phyloP scores from a whole-genome alignment of 192 early-diverging fungal species.

The Phlyctochytrium bullatum region DNA sequence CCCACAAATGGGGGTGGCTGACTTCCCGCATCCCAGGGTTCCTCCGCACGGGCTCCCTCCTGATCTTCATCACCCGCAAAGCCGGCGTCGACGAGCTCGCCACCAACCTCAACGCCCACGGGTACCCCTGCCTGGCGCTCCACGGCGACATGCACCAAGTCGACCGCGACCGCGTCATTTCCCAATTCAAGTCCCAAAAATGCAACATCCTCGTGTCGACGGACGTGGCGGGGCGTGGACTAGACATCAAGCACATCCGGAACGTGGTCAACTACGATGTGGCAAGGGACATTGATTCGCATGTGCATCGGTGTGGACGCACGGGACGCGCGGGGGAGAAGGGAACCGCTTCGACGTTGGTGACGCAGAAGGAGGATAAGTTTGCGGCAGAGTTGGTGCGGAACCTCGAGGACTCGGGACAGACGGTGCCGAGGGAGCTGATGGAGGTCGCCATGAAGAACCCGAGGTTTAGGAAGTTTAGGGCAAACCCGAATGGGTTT shows the following conservation, averaged over 20 bases:
- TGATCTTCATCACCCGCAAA: constrained; percentile 76
- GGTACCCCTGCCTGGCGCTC: constrained; percentile 59
- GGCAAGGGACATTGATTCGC: constrained; percentile 78
- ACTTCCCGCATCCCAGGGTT: constrained; percentile 53
- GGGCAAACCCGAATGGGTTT: constrained; percentile 33
- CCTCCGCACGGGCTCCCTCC: constrained; percentile 59
- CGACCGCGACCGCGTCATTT: constrained; percentile 71
- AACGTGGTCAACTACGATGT: constrained; percentile 81
- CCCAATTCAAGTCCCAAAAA: constrained; percentile 62
- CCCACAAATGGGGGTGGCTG: constrained; percentile 75
- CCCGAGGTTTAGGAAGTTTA: constrained; percentile 54
- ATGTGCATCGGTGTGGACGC: constrained; percentile 90
- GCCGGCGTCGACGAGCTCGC: constrained; percentile 69
- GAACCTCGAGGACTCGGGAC: constrained; percentile 76
- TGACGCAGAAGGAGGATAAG: constrained; percentile 80
- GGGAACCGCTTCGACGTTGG: constrained; percentile 88
- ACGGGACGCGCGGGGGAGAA: constrained; percentile 94
- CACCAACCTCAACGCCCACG: constrained; percentile 54
- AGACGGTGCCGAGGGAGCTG: constrained; percentile 76
- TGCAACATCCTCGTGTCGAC: constrained; percentile 58
- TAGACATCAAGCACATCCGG: constrained; percentile 74
- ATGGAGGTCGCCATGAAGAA: constrained; percentile 85
- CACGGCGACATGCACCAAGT: constrained; percentile 78
- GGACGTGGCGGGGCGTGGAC: constrained; percentile 62
- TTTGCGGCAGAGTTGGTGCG: constrained; percentile 39